phyloP scores from a whole-genome alignment of 495 filamentous ascomycete genomes.

The Penicillium parvum region DNA sequence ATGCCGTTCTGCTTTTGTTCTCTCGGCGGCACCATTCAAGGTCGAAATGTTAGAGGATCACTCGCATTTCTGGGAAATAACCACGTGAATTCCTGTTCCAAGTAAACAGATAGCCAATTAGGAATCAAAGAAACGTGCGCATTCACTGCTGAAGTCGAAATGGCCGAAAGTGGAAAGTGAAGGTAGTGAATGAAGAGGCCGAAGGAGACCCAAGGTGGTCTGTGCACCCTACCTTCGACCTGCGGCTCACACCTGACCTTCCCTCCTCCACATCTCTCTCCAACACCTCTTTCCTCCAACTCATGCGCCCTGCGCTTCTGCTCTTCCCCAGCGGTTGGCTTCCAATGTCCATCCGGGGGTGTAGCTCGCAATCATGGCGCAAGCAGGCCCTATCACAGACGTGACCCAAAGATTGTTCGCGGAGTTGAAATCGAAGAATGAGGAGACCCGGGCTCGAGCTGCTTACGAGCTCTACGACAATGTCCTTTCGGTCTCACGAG shows the following conservation, averaged over 20 bases:
- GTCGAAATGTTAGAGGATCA: too few species aligned
- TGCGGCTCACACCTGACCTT: slow-evolving; percentile 21
- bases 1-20: too few species aligned
- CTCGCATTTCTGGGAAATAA: too few species aligned
- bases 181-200: background rate
- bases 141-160: too few species aligned
- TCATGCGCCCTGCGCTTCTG: slow-evolving; percentile 28
- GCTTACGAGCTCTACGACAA: slow-evolving; percentile 50
- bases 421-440: slow-evolving; percentile 52
- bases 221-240: slow-evolving; percentile 24
- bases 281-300: slow-evolving; percentile 15
- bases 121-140: too few species aligned
- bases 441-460: slow-evolving; percentile 47
- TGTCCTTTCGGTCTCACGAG: slow-evolving; percentile 47
- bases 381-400: slow-evolving; percentile 46
- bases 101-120: too few species aligned
- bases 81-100: too few species aligned
- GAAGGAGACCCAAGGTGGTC: slow-evolving; percentile 10
- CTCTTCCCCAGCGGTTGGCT: slow-evolving; percentile 34
- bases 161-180: too few species aligned
- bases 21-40: too few species aligned
- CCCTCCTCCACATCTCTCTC: slow-evolving; percentile 16
- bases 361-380: slow-evolving; percentile 45
- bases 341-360: slow-evolving; percentile 46
- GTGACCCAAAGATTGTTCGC: slow-evolving; percentile 45